These are phyloP conservation scores for Pleurotus djamor DNA, from an alignment of 768 basidiomycete genomes.

Conservation along the genomic window DNA sequence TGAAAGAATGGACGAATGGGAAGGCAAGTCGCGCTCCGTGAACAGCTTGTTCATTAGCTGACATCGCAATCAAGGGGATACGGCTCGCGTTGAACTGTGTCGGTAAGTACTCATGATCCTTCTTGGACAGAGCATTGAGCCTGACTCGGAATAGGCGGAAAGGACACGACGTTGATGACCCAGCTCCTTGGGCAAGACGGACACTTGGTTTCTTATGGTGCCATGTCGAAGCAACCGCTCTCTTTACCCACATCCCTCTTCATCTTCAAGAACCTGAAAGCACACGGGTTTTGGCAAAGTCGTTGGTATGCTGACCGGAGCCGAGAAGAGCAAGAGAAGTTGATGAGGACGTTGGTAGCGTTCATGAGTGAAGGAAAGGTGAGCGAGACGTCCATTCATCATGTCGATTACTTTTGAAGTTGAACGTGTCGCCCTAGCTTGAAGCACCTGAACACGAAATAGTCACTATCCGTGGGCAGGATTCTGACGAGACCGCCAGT, in stretches of 20 bases:
- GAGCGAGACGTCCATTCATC: constrained; percentile 8
- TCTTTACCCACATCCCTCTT: constrained; percentile 74
- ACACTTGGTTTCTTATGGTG: constrained; percentile 85
- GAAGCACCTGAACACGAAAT: constrained; percentile 70
- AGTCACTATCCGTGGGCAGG: constrained; percentile 41
- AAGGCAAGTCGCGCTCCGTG: constrained; percentile 37
- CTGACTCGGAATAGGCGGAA: constrained; percentile 40
- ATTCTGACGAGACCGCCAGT: constrained; percentile 34
- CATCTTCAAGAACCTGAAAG: constrained; percentile 82
- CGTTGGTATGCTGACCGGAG: constrained; percentile 60
- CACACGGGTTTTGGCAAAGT: constrained; percentile 79
- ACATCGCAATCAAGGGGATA: constrained; percentile 27
- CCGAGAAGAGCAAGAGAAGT: constrained; percentile 41
- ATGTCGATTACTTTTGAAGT: not conserved
- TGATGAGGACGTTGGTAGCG: constrained; percentile 49
- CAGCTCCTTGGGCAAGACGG: constrained; percentile 64
- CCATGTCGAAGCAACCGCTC: constrained; percentile 85
- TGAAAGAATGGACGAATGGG: constrained; percentile 64
- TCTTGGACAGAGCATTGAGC: not conserved
- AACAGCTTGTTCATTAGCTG: not conserved
- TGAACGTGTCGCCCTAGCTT: constrained; percentile 39
- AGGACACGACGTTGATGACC: constrained; percentile 66
- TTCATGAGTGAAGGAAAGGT: constrained; percentile 59
- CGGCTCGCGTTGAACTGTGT: constrained; percentile 50
- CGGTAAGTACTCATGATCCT: constrained; percentile 21